These are phyloP conservation scores for Gracilariopsis chorda DNA, from an alignment of 23 red algal species.

Conservation along the genomic window DNA sequence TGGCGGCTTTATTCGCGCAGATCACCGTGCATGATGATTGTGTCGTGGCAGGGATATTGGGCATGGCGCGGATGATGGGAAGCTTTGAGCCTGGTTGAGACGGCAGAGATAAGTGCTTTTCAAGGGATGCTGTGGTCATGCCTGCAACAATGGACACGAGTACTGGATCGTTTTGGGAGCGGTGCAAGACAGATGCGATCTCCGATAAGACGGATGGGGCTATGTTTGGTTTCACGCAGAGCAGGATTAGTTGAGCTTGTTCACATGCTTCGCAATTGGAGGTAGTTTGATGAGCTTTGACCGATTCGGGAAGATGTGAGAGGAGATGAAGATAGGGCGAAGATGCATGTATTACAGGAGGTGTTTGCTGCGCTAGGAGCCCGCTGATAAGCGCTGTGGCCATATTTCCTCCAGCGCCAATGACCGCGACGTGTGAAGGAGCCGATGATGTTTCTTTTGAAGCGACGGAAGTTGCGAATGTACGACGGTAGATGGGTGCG, in stretches of 20 bases:
- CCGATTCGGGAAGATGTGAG: not conserved
- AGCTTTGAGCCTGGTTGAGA: not conserved
- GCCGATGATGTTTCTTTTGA: not conserved
- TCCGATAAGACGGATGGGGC: conserved; percentile 14
- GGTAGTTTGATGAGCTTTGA: not conserved
- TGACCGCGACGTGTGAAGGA: not conserved
- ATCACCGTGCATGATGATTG: conserved; percentile 46
- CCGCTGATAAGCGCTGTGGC: conserved; percentile 39
- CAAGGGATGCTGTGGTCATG: not conserved
- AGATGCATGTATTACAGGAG: conserved; percentile 25
- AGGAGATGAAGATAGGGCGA: not conserved
- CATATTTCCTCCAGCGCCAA: conserved; percentile 51
- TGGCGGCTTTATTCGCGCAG: conserved; percentile 23
- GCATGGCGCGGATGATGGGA: conserved; percentile 75
- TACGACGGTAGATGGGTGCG: no score
- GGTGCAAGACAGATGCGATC: conserved; percentile 2
- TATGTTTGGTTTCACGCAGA: conserved; percentile 31
- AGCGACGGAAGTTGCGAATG: no score
- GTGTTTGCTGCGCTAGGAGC: not conserved
- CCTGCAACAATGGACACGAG: conserved; percentile 25
- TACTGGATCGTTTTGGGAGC: not conserved
- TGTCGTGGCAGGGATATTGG: conserved; percentile 57
- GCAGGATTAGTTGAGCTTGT: conserved; percentile 14
- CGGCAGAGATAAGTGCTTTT: not conserved
- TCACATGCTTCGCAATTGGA: not conserved